Evolutionary conservation across 345 rosid genomes (phyloP).

Genomic region (Salix suchowensis): DNA sequence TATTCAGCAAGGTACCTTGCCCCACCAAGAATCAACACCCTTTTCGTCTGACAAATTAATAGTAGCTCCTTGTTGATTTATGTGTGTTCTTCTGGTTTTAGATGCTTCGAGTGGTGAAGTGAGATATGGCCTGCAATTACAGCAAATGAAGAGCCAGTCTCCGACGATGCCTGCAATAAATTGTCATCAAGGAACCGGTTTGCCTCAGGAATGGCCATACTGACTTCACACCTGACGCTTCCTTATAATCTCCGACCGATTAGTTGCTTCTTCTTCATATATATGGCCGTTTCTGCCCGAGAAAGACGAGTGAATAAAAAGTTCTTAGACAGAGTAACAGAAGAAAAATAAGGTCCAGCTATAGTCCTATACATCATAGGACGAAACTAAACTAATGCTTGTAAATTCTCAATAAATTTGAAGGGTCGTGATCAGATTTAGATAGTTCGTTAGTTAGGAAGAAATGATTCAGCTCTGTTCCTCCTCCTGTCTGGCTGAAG

Average conservation of each 20-base stretch:
- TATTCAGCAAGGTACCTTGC: slow-evolving; percentile 41
- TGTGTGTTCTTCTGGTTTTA: neutral
- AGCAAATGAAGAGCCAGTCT: slow-evolving; percentile 32
- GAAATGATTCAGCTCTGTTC: no score
- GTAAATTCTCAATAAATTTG: neutral
- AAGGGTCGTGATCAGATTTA: no score
- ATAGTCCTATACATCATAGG: slow-evolving; percentile 8
- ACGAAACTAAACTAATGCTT: neutral
- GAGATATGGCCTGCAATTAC: slow-evolving; percentile 26
- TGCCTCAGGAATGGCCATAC: slow-evolving; percentile 88
- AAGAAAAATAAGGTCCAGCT: slow-evolving; percentile 3
- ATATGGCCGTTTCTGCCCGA: neutral
- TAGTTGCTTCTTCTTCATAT: neutral
- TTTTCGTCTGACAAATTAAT: no score
- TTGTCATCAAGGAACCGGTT: slow-evolving; percentile 37
- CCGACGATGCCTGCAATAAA: slow-evolving; percentile 36
- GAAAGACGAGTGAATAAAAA: neutral
- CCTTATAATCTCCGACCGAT: neutral
- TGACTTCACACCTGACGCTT: slow-evolving; percentile 10
- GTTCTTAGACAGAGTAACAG: neutral
- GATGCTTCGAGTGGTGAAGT: slow-evolving; percentile 31
- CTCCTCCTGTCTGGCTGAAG: no score
- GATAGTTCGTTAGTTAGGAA: no score
- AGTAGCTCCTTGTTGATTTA: neutral
- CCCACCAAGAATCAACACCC: no score